Percentiles rank a stretch among this genome's conserved stretches.
phyloP scores from a whole-genome alignment of 352 stramenopile species.

The Pythium rishiriense region DNA sequence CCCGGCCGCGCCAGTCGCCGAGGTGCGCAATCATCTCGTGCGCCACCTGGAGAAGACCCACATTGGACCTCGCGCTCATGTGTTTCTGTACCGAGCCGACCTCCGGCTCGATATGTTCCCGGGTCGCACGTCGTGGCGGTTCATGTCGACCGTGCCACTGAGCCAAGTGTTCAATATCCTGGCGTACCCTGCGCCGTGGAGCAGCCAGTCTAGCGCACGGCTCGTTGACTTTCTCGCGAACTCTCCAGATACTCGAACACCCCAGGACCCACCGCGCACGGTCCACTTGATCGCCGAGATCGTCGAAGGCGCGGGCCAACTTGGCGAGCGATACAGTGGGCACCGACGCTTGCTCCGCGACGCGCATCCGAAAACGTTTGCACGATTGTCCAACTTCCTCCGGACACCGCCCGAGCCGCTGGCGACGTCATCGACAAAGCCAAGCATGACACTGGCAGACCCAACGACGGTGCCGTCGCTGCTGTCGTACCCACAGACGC shows the following conservation, averaged over 20 bases:
- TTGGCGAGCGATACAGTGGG: too few relatives aligned
- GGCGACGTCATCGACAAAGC: background rate
- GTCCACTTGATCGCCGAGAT: constrained; percentile 2
- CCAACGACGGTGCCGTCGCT: background rate
- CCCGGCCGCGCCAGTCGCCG: background rate
- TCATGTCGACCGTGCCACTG: background rate
- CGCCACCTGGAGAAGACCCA: too few relatives aligned
- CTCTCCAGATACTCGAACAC: background rate
- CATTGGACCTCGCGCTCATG: too few relatives aligned
- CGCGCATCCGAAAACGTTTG: background rate
- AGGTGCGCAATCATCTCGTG: too few relatives aligned
- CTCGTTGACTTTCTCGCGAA: background rate
- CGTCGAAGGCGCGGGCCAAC: background rate
- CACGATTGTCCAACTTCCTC: background rate
- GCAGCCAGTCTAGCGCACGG: background rate
- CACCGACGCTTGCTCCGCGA: too few relatives aligned
- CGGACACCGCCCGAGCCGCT: background rate
- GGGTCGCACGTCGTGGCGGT: background rate
- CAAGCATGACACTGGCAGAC: too few relatives aligned
- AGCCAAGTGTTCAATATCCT: background rate
- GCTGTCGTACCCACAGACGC: background rate
- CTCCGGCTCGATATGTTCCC: background rate
- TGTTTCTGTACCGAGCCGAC: background rate
- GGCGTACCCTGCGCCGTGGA: background rate
- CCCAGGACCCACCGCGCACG: background rate